Percentiles rank a stretch among this genome's conserved stretches.
These are phyloP conservation scores for Penicillium capsulatum DNA, from an alignment of 2,329 filamentous ascomycete species.

Conservation along the genomic window DNA sequence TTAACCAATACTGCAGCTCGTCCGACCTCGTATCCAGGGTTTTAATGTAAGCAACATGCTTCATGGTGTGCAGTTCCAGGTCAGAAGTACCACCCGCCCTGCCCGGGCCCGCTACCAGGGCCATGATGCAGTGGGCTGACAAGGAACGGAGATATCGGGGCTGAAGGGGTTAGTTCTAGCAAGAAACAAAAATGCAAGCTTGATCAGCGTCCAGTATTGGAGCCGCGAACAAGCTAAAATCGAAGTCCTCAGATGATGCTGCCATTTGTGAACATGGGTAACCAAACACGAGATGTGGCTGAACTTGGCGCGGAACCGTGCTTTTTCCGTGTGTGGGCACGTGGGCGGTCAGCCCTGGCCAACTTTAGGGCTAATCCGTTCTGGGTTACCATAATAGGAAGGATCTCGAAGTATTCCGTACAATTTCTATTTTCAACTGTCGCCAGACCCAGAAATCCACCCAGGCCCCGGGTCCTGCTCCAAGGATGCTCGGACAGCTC, in stretches of 20 bases:
- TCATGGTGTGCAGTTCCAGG: slow-evolving; percentile 53
- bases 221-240: not conserved
- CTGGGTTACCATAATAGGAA: no score
- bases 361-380: no score
- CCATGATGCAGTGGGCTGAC: slow-evolving; percentile 42
- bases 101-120: slow-evolving; percentile 58
- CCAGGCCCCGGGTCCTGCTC: no score
- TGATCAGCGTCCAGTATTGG: not conserved
- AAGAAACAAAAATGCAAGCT: not conserved
- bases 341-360: slow-evolving; percentile 6
- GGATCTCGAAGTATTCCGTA: no score
- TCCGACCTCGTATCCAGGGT: slow-evolving; percentile 89
- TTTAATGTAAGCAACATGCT: slow-evolving; percentile 89
- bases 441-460: no score
- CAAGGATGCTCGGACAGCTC: no score
- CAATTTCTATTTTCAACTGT: no score
- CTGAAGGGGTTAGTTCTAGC: not conserved
- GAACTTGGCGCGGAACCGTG: slow-evolving; percentile 1
- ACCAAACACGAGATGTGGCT: not conserved
- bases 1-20: slow-evolving; percentile 96
- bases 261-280: not conserved
- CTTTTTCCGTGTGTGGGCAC: slow-evolving; percentile 13
- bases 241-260: not conserved
- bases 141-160: not conserved
- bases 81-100: slow-evolving; percentile 47